Conservation (phyloP, 2,329 filamentous ascomycete genomes). For the Aspergillus flavus region DNA sequence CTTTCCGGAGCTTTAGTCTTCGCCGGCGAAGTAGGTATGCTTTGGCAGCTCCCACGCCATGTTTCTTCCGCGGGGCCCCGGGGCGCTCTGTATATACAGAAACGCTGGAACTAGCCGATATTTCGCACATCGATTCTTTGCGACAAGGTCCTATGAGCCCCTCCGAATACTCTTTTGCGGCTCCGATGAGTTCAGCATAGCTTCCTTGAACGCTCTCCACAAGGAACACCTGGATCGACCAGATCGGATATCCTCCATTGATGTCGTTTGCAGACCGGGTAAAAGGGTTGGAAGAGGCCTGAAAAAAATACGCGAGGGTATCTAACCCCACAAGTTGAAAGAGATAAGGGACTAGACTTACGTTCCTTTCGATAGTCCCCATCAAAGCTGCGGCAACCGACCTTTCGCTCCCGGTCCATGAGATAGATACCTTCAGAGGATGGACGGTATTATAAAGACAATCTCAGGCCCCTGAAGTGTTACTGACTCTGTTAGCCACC, state of each 20-base stretch:
- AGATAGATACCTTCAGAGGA: conserved; percentile 77
- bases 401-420: conserved; percentile 69
- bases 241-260: conserved; percentile 70
- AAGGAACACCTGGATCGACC: conserved; percentile 58
- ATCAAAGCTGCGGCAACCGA: conserved; percentile 67
- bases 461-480: not conserved
- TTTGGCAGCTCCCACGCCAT: conserved; percentile 18
- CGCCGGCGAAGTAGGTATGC: conserved; percentile 8
- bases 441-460: conserved; percentile 65
- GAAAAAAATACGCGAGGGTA: conserved; percentile 69
- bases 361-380: conserved; percentile 60
- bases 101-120: conserved; percentile 12
- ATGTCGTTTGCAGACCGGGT: conserved; percentile 79
- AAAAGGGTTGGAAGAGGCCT: conserved; percentile 77
- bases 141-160: conserved; percentile 52
- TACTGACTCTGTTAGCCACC: conserved; percentile 55
- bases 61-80: conserved; percentile 27
- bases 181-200: conserved; percentile 86
- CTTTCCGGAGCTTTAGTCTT: conserved; percentile 12
- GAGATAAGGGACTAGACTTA: conserved; percentile 6
- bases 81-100: conserved; percentile 27
- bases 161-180: conserved; percentile 91
- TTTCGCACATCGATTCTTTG: conserved; percentile 25
- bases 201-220: conserved; percentile 71
- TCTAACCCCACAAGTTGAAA: conserved; percentile 13